These are phyloP conservation scores for Phyllosticta citribraziliensis DNA, from an alignment of 2,329 filamentous ascomycete genomes.

Conservation along the genomic window DNA sequence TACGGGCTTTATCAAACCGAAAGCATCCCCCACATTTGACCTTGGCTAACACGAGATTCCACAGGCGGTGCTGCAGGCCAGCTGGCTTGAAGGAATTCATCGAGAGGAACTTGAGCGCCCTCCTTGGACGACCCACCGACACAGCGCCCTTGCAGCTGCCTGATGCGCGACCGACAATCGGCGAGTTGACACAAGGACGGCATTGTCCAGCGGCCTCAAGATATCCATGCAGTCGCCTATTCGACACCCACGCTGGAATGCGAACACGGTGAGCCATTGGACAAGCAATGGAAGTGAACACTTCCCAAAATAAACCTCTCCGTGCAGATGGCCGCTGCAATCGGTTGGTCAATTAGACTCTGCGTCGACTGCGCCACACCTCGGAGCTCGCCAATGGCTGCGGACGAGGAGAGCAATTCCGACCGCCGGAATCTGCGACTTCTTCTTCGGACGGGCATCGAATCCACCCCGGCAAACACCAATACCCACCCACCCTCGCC, in stretches of 20 bases:
- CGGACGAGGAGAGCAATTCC: neutral
- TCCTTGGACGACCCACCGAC: neutral
- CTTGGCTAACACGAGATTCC: neutral
- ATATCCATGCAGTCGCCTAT: neutral
- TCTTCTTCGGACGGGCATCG: neutral
- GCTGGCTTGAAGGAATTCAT: slow-evolving; percentile 11
- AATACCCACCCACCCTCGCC: slow-evolving; percentile 1
- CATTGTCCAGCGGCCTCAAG: neutral
- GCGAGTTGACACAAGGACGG: neutral
- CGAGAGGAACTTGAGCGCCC: neutral
- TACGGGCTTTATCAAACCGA: neutral
- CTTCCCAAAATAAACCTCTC: neutral
- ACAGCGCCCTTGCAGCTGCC: neutral
- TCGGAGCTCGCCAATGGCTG: neutral
- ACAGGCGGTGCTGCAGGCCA: slow-evolving; percentile 8
- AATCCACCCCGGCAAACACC: slow-evolving; percentile 6
- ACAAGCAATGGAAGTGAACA: neutral
- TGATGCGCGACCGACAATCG: neutral
- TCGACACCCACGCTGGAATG: neutral
- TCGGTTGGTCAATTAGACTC: neutral
- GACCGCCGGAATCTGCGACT: neutral
- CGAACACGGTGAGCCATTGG: neutral
- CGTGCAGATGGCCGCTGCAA: neutral
- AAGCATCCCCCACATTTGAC: neutral
- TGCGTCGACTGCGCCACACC: neutral